Evolutionary conservation across 106 monocot genomes (phyloP).

Genomic region (Narthecium ossifragum): DNA sequence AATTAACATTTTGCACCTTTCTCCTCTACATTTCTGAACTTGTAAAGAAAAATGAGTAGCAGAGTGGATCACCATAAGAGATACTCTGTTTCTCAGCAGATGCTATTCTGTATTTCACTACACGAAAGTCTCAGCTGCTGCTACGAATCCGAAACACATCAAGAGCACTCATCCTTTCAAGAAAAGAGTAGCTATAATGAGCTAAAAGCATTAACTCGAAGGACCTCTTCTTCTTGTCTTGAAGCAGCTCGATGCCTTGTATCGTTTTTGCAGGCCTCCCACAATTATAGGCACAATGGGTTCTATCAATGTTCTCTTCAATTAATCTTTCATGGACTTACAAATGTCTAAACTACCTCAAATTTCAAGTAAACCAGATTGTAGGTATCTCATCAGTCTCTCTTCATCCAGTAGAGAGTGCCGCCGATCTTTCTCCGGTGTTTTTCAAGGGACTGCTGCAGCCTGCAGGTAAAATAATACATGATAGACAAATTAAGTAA

Average conservation of each 20-base stretch:
- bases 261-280: slow-evolving; percentile 4
- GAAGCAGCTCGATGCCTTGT: slow-evolving; percentile 8
- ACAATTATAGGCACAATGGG: slow-evolving; percentile 8
- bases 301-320: not conserved
- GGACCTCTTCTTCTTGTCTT: not conserved
- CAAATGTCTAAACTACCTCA: too few relatives aligned
- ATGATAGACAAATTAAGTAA: not conserved
- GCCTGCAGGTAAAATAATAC: not conserved
- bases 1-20: too few relatives aligned
- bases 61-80: too few relatives aligned
- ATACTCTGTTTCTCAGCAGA: too few relatives aligned
- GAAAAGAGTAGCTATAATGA: too few relatives aligned
- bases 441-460: slow-evolving; percentile 4
- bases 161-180: too few relatives aligned
- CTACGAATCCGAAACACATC: too few relatives aligned
- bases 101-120: too few relatives aligned
- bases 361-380: not conserved
- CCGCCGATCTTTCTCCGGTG: slow-evolving; percentile 2
- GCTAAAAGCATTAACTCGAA: not conserved
- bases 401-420: slow-evolving; percentile 4
- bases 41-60: too few relatives aligned
- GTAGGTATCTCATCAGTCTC: slow-evolving; percentile 10
- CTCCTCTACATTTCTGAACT: too few relatives aligned
- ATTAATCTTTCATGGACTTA: not conserved
- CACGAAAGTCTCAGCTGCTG: too few relatives aligned